Evolutionary conservation across 192 early-diverging fungal genomes (phyloP).

Genomic region (Podila horticola): DNA sequence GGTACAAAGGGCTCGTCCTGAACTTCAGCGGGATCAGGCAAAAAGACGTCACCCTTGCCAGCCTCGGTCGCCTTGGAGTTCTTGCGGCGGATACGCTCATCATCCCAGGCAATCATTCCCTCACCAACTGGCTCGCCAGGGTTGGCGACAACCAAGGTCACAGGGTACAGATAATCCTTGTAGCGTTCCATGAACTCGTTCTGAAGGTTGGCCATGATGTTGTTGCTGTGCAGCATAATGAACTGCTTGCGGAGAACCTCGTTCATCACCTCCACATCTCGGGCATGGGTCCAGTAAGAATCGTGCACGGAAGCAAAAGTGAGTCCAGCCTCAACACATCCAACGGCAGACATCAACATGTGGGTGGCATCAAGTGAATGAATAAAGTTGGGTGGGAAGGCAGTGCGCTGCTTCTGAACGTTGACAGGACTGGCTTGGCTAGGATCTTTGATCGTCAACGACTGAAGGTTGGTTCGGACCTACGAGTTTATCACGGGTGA

Average conservation of each 20-base stretch:
- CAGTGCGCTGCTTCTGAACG: slow-evolving; percentile 90
- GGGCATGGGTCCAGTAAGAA: slow-evolving; percentile 98
- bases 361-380: slow-evolving; percentile 98
- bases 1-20: slow-evolving; percentile 14
- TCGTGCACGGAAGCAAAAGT: slow-evolving; percentile 97
- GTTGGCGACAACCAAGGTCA: slow-evolving; percentile 44
- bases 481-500: neutral
- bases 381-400: slow-evolving; percentile 99
- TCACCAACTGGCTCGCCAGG: slow-evolving; percentile 42
- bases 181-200: slow-evolving; percentile 88
- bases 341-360: slow-evolving; percentile 94
- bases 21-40: slow-evolving; percentile 15
- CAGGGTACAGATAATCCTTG: slow-evolving; percentile 73
- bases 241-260: slow-evolving; percentile 89
- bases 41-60: slow-evolving; percentile 11
- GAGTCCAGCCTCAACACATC: slow-evolving; percentile 80
- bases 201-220: slow-evolving; percentile 86
- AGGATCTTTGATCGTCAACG: slow-evolving; percentile 77
- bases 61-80: slow-evolving; percentile 11
- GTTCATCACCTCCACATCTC: slow-evolving; percentile 89
- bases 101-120: slow-evolving; percentile 47
- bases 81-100: slow-evolving; percentile 39
- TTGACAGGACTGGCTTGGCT: slow-evolving; percentile 83
- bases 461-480: slow-evolving; percentile 81
- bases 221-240: slow-evolving; percentile 82